A percentile compares a stretch with the other conserved stretches of the same genome.
phyloP scores from a whole-genome alignment of 495 filamentous ascomycete species.

The Parmelia sp. region DNA sequence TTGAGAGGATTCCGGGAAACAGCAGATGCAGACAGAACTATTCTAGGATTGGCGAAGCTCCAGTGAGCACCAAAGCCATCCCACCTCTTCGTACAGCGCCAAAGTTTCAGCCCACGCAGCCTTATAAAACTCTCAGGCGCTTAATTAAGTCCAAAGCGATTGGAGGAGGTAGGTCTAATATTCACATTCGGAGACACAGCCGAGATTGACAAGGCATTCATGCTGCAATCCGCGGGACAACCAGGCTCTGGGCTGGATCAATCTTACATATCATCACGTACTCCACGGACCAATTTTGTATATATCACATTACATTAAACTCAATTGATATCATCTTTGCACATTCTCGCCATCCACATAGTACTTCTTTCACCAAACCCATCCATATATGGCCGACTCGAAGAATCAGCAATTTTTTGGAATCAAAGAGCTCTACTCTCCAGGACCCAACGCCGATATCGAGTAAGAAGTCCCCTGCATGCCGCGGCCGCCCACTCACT shows the following conservation, averaged over 20 bases:
- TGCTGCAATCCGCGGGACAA: not conserved
- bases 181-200: not conserved
- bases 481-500: not conserved
- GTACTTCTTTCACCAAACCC: not conserved
- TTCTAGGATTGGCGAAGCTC: not conserved
- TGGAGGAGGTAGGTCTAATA: not conserved
- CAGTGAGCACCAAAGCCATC: not conserved
- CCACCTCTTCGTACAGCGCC: not conserved
- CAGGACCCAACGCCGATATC: constrained; percentile 1
- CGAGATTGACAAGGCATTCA: not conserved
- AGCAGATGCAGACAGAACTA: not conserved
- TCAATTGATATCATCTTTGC: not conserved
- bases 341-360: not conserved
- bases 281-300: no score
- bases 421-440: constrained; percentile 10
- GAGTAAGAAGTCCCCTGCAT: constrained; percentile 1
- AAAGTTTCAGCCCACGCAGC: not conserved
- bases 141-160: constrained; percentile 1
- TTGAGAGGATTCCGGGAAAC: not conserved
- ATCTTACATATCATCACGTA: no score
- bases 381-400: constrained; percentile 1
- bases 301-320: no score
- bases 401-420: constrained; percentile 4
- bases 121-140: not conserved
- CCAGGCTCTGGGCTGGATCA: not conserved